Evolutionary conservation across 2,329 filamentous ascomycete genomes (phyloP).

Genomic region (Fusarium foetens): DNA sequence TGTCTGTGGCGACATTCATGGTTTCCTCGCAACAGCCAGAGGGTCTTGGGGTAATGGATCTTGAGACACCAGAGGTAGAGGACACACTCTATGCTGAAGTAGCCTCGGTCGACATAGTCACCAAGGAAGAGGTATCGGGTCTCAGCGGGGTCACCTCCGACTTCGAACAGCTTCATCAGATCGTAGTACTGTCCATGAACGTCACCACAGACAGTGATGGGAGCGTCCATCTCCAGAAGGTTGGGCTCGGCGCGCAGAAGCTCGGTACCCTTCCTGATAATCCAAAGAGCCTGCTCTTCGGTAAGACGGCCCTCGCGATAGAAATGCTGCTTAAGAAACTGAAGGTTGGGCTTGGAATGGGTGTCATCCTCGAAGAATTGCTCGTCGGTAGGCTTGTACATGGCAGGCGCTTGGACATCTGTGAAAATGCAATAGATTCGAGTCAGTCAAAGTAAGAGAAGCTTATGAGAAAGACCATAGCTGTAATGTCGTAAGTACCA

Average conservation of each 20-base stretch:
- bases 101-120: conserved; percentile 97
- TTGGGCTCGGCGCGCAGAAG: conserved; percentile 91
- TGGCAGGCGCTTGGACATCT: conserved; percentile 98
- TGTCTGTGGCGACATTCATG: conserved; percentile 97
- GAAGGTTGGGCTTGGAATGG: conserved; percentile 87
- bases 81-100: conserved; percentile 99
- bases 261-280: conserved; percentile 88
- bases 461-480: neutral
- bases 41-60: conserved; percentile 97
- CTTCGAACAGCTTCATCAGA: conserved; percentile 99
- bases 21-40: conserved; percentile 97
- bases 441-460: conserved; percentile 30
- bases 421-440: conserved; percentile 24
- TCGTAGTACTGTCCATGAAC: conserved; percentile 99
- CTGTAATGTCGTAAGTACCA: neutral
- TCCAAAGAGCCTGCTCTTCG: conserved; percentile 97
- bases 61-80: conserved; percentile 98
- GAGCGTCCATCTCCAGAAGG: conserved; percentile 98
- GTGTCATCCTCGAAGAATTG: conserved; percentile 93
- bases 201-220: conserved; percentile 98
- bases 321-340: conserved; percentile 97
- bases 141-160: conserved; percentile 95
- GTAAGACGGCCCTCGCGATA: conserved; percentile 97
- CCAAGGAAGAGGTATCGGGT: conserved; percentile 97
- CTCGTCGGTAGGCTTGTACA: conserved; percentile 90